Evolutionary conservation across 1,284 basidiomycete genomes (phyloP), one percentile per base, ranked within the genome.

Genomic region (Pseudozyma sp.): DNA sequence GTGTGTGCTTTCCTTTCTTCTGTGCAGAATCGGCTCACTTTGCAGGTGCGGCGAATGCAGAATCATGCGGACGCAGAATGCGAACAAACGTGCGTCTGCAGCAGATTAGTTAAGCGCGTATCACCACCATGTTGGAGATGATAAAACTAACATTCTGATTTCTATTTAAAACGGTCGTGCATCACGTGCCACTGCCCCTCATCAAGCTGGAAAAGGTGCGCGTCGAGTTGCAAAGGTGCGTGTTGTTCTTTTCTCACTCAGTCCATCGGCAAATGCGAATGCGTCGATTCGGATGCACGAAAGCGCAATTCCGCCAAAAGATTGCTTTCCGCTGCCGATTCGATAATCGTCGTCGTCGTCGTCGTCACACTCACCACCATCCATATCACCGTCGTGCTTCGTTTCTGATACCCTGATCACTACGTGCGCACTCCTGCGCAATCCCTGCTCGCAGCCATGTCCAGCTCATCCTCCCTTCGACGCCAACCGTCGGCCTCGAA

Each of bases 401-500:
- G 47, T 54, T 52, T 59, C 50, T 33, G 9, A 30, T 6, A 16
- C 34, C n/a, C 31, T 30, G 4, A 24, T 30, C 4, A 6, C 31
- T 46, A 16, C 17, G 45, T 14, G 58, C 50, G 55, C 47, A 33
- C n/a, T 11, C 24, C 43, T 31, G 49, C 44, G 54, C 54, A 17
- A 37, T 29, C 2, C 45, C 45, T 24, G 37, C 51, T 54, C 49
- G 40, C 48, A 52, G 11, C 24, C 69, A 72, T 66, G 69, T 66
- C 69, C 48, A 46, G 63, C 69, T 55, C 62, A 5, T 53, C 55
- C 8, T 47, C 52, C 37, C 67, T 69, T 19, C 58, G 67, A 57
- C 68, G 71, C 29, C 67, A 64, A 33, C 55, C 63, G n/a, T 74
- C 71, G 39, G 63, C 71, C 0, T 64, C 71, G 37, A 63, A 43